Evolutionary conservation across 2,329 filamentous ascomycete species (phyloP), one percentile per base, ranked within the genome.

Genomic region (Arthroderma uncinatum): DNA sequence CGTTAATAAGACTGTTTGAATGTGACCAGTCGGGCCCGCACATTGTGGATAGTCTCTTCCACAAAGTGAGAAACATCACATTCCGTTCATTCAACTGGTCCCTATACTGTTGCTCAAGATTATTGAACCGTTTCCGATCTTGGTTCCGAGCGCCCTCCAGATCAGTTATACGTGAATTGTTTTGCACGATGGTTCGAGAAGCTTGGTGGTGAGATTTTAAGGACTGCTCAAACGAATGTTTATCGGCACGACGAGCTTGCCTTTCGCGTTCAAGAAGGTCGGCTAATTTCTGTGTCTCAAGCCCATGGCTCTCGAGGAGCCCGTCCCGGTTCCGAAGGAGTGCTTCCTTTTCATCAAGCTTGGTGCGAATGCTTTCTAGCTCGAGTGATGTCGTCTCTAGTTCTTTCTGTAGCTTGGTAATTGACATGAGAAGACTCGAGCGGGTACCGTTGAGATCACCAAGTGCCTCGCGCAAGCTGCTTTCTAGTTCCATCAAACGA

Each of bases 11-110:
- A 57, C 86, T 86, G 70, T 97, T 91, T 65, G 86, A 84, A 69
- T 95, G 87, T 3, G 87, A 83, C 92, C 93, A 98, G 67, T 97
- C 93, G 0, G 83, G 81, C 9, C 93, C 93, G 65, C 93, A 97
- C 44, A 97, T 79, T 0, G 82, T 79, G 2, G 89, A 91, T 7
- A 98, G 79, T 48, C 87, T 82, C 61, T 92, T 92, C 93, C 93
- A 98, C 4, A 97, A 76, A n/a, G 83, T 80, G 21, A 96, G 81
- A 16, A 97, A 79, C 55, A 98, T 77, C 59, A 88, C 86, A 73
- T 97, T 96, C 57, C 93, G 85, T 73, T 97, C 93, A 44, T 80
- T 81, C 39, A 97, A 79, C 72, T 97, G 90, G 55, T 96, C 91
- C 64, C 86, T 87, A 71, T 89, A 87, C 58, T 85, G 82, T 62